phyloP scores from a whole-genome alignment of 1,284 basidiomycete species.

The Leccinum fuscescens region DNA sequence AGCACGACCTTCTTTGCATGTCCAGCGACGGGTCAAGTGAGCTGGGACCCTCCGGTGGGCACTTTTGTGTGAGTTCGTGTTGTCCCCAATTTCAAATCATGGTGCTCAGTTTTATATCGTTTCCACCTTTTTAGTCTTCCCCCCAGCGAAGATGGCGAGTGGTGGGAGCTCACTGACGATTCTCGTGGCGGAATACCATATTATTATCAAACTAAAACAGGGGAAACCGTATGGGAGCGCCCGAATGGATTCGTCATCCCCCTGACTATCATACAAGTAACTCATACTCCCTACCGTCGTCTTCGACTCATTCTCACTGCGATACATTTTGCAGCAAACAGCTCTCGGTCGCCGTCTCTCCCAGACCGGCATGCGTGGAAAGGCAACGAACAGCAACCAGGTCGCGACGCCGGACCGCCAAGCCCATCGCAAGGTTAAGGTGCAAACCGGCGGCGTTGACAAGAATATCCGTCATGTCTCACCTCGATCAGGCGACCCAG shows the following conservation, averaged over 20 bases:
- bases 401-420: slow-evolving; percentile 22
- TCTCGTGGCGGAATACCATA: slow-evolving; percentile 78
- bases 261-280: slow-evolving; percentile 79
- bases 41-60: slow-evolving; percentile 90
- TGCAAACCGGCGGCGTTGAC: slow-evolving; percentile 36
- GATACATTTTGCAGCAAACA: slow-evolving; percentile 54
- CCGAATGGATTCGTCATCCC: slow-evolving; percentile 89
- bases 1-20: slow-evolving; percentile 88
- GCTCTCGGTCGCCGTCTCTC: slow-evolving; percentile 70
- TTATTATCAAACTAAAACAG: slow-evolving; percentile 89
- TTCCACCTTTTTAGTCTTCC: slow-evolving; percentile 58
- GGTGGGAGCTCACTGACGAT: slow-evolving; percentile 92
- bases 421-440: slow-evolving; percentile 37
- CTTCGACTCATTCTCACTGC: slow-evolving; percentile 11
- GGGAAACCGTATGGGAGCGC: slow-evolving; percentile 86
- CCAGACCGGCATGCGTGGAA: slow-evolving; percentile 33
- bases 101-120: slow-evolving; percentile 7
- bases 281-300: slow-evolving; percentile 2
- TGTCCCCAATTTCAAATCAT: slow-evolving; percentile 16
- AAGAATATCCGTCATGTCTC: slow-evolving; percentile 29
- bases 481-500: slow-evolving; percentile 26
- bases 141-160: slow-evolving; percentile 82
- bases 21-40: slow-evolving; percentile 87
- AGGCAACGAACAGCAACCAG: slow-evolving; percentile 1
- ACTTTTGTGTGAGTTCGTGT: slow-evolving; percentile 71